Base-by-base conservation (phyloP, 805 yeast genomes). In the Saturnispora hagleri region DNA sequence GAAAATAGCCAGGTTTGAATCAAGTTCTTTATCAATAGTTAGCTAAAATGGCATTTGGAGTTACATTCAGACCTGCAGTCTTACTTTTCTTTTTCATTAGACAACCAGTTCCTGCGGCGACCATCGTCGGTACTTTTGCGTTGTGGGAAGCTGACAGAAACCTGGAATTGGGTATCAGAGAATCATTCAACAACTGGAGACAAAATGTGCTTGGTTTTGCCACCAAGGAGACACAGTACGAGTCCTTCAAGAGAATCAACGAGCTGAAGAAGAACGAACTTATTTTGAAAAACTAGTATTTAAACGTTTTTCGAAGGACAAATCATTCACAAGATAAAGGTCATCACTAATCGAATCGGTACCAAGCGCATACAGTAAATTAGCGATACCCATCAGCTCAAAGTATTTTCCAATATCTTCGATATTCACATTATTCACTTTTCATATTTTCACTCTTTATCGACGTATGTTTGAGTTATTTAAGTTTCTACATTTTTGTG, bases 81-180 rank as follows among this genome's bases (percentile, higher is more conserved):
- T 58, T 68, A 26, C 59, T 66, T 36, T 69, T 69, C 59, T 69
- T 68, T 54, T 60, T 68, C 43, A 51, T 66, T 40, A 64, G 70
- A 55, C 71, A 69, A 52, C 73, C 73, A 2, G 62, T 69, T 10
- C 71, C 71, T 13, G 72, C 72, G 13, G 57, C 62, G 2, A 48
- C 63, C 17, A 46, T 69, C 18, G 62, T 61, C 10, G 65, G 68
- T 3, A 55, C 62, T n/a, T 67, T 63, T 61, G 59, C 61, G 12
- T 59, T 68, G 46, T 69, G 70, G 67, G 71, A 69, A 56, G 65
- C 65, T 5, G 73, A 69, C 55, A 60, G 69, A 55, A 60, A 59
- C 56, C 55, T 61, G 35, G 59, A 58, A 22, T 56, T 60, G 50
- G 73, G 72, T 27, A 48, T 69, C 38, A 63, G 69, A 55, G 60